phyloP scores from a whole-genome alignment of 1,284 basidiomycete species.

The Laetiporus sulphureus region DNA sequence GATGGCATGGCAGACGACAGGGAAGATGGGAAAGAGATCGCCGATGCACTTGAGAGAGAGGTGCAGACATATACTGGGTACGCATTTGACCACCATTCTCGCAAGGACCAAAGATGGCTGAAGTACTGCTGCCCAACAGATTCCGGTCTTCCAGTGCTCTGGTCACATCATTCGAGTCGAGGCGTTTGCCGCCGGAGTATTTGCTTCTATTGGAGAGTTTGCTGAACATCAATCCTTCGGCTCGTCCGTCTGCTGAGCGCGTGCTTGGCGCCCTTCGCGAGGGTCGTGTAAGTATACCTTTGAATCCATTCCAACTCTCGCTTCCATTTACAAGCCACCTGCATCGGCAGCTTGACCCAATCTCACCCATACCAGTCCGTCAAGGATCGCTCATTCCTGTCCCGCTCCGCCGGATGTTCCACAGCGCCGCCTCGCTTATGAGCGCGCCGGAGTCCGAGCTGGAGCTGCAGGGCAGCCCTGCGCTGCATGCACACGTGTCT shows the following conservation, averaged over 20 bases:
- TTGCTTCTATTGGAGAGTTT: slow-evolving; percentile 69
- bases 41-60: slow-evolving; percentile 64
- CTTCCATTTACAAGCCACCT: neutral
- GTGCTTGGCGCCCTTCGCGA: slow-evolving; percentile 59
- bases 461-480: neutral
- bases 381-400: slow-evolving; percentile 4
- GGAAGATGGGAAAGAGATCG: slow-evolving; percentile 23
- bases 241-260: slow-evolving; percentile 67
- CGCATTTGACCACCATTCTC: no score
- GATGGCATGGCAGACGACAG: slow-evolving; percentile 38
- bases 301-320: neutral
- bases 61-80: slow-evolving; percentile 74
- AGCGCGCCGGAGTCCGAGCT: neutral
- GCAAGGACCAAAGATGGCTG: neutral
- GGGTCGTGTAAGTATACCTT: slow-evolving; percentile 44
- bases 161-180: slow-evolving; percentile 50
- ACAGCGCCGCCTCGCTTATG: neutral
- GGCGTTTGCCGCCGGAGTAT: slow-evolving; percentile 63
- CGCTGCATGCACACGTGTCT: slow-evolving; percentile 4
- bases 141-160: slow-evolving; percentile 55
- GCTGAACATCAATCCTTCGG: slow-evolving; percentile 50
- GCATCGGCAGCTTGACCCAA: slow-evolving; percentile 7
- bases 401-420: slow-evolving; percentile 3
- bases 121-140: slow-evolving; percentile 21
- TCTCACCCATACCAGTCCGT: neutral